Evolutionary conservation across 306 rosid species (phyloP), one percentile per base, ranked within the genome.

Genomic region (Albizia julibrissin): DNA sequence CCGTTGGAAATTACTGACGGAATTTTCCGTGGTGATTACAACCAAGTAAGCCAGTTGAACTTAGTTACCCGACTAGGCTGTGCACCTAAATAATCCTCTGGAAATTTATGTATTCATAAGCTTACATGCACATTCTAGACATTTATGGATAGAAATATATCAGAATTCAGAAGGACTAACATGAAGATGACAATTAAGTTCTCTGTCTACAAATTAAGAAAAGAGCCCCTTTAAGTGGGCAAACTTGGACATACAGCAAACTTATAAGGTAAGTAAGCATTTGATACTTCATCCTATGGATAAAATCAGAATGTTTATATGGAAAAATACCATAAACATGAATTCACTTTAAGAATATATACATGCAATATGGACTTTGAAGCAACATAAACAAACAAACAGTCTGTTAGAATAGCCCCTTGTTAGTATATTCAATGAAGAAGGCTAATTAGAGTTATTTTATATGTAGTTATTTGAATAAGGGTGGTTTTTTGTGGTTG

Each of bases 191-290:
- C 27, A 77, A 72, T 27, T 39, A 65, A 71, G 26, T 42, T 56
- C 69, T 67, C 69, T 68, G 74, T 8, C 34, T 39, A 52, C 42
- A 58, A 19, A 39, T 73, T 16, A 40, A 72, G 22, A 62, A 42
- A 33, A 75, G 47, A 47, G 42, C 79, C 69, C 69, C 50, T 58
- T 16, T 46, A 80, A 22, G 73, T 26, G 21, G 27, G 22, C 70
- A 84, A 56, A 44, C 26, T n/a, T 74, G 40, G 69, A 43, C 58
- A 43, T 42, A 33, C 24, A 79, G 34, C 33, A 72, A 69, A 69
- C 70, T 39, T 29, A 2, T 47, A 52, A 83, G 79, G 27, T 18
- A 64, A 65, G 40, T 10, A 42, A 42, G 40, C 34, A 15, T 62
- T 64, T 70, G 21, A 77, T 78, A 44, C 33, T 19, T 47, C 27